Base-by-base conservation (phyloP, 495 filamentous ascomycete species). In the Trypethelium eluteriae region DNA sequence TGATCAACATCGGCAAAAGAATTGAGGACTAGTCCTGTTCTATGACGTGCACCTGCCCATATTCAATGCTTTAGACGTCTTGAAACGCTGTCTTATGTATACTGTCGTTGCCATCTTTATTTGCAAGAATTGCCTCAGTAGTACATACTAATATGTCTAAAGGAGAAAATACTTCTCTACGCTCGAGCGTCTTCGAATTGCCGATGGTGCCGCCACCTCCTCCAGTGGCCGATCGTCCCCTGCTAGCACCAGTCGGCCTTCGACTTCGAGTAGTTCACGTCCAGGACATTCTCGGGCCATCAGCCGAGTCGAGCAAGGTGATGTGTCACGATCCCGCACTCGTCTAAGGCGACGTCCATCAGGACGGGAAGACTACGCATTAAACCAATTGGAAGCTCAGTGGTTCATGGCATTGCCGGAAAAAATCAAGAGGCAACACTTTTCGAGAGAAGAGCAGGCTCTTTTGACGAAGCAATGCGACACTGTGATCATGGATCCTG, bases 371-470 rank as follows among this genome's bases (percentile, higher is more conserved):
- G 53, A 59, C 6, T 59, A 36, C 18, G 53, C 32, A 7, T 18
- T 59, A 32, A 59, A 36, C 14, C 53, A 3, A 59, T 9, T 34
- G 32, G 53, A 92, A 71, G 86, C 85, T 62, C 82, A 85, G 74
- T 93, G 88, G 80, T 91, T 87, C 70, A 78, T 86, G 50, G 81
- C 80, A 61, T 81, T 91, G 38, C 88, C 91, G 38, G 82, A 88
- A 66, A 91, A 89, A 72, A 79, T 93, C 57, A 83, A 85, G 70
- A 81, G 83, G 72, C 85, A 81, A 69, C 85, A 89, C 69, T 90
- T 91, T 75, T 86, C 86, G 12, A 80, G 77, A 61, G 89, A 93
- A 74, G 89, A 95, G 77, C 89, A 88, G 71, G 76, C 83, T 38
- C 72, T 86, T 61, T 76, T 93, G 50, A 81, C 81, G 34, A 80